These are phyloP conservation scores for Calophaca sinica DNA, from an alignment of 306 rosid species.

Conservation along the genomic window DNA sequence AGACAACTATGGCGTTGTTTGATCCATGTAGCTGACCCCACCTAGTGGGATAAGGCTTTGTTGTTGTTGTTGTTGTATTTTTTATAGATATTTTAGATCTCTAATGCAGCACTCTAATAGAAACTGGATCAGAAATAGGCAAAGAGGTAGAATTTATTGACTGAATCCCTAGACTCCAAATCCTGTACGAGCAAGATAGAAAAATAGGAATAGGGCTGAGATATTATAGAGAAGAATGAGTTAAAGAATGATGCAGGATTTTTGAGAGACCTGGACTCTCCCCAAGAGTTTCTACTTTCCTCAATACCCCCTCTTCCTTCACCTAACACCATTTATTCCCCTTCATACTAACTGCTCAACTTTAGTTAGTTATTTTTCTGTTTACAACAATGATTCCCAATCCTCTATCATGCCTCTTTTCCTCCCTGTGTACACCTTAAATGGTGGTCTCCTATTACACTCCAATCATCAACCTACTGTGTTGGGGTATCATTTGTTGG, in stretches of 20 bases:
- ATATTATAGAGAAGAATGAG: neutral
- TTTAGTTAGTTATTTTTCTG: constrained; percentile 10
- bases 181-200: neutral
- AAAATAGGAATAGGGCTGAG: neutral
- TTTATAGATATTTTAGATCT: constrained; percentile 1
- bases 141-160: neutral
- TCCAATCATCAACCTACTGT: no score
- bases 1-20: no score
- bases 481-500: neutral
- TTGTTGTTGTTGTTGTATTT: no score
- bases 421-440: no score
- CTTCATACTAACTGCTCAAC: no score
- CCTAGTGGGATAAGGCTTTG: no score
- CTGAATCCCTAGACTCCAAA: neutral
- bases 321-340: neutral
- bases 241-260: neutral
- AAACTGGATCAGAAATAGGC: neutral
- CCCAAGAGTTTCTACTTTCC: no score
- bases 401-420: neutral
- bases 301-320: neutral
- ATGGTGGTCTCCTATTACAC: no score
- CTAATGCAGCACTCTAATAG: neutral
- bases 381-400: neutral
- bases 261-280: neutral
- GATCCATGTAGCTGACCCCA: no score